phyloP scores from a whole-genome alignment of 2,329 filamentous ascomycete genomes.

The Hypoxylon sp. region DNA sequence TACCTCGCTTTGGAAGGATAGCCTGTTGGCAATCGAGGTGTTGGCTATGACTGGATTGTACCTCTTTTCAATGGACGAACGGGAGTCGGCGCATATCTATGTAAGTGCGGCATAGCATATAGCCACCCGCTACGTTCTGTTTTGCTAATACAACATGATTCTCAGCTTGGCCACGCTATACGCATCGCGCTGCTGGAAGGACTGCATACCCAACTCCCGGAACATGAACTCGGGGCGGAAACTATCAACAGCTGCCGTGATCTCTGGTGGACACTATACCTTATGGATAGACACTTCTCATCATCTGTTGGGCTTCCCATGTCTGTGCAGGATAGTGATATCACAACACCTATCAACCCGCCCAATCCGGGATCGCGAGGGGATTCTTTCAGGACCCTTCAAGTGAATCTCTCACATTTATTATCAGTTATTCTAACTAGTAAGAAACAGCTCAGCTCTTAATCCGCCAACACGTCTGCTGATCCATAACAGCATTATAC shows the following conservation, averaged over 20 bases:
- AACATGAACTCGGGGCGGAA: constrained; percentile 54
- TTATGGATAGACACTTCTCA: constrained; percentile 59
- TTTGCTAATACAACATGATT: not conserved
- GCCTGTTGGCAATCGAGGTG: constrained; percentile 57
- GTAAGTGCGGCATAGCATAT: constrained; percentile 45
- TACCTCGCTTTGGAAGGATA: constrained; percentile 56
- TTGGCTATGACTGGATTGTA: constrained; percentile 57
- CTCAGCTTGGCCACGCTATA: constrained; percentile 58
- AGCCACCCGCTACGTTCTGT: not conserved
- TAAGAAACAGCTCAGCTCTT: constrained; percentile 44
- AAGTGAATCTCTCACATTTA: constrained; percentile 57
- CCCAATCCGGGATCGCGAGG: constrained; percentile 49
- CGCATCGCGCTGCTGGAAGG: constrained; percentile 60
- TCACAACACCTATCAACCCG: constrained; percentile 54
- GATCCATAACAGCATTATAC: constrained; percentile 53
- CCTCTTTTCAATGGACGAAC: constrained; percentile 57
- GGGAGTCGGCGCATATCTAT: constrained; percentile 55
- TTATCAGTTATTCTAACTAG: constrained; percentile 56
- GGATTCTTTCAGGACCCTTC: constrained; percentile 54
- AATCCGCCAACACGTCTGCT: not conserved
- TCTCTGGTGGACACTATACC: constrained; percentile 61
- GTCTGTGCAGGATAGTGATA: constrained; percentile 58
- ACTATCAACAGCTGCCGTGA: constrained; percentile 55
- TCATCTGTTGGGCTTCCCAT: constrained; percentile 58
- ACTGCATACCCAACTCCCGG: constrained; percentile 58